phyloP scores from a whole-genome alignment of 2,329 filamentous ascomycete genomes.

The Aspergillus phoenicis region DNA sequence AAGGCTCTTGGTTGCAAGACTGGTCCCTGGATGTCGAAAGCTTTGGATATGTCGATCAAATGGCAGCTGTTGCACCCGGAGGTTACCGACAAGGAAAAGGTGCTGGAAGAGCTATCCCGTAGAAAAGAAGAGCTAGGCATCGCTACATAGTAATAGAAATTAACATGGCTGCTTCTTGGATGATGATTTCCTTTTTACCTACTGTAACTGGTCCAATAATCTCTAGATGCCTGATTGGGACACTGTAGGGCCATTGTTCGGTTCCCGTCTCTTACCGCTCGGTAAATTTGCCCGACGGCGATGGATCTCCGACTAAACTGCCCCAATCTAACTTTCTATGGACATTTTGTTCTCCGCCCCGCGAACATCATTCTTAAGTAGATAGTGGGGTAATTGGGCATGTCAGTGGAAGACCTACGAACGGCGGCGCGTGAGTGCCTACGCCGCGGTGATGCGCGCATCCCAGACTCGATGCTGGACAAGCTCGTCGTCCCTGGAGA shows the following conservation, averaged over 20 bases:
- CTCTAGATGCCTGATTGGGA: neutral
- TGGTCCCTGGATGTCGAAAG: constrained; percentile 80
- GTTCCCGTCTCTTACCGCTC: constrained; percentile 7
- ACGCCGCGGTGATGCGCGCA: constrained; percentile 9
- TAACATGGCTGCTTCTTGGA: neutral
- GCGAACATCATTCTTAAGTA: too few relatives aligned
- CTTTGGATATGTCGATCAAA: constrained; percentile 75
- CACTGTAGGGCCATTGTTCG: neutral
- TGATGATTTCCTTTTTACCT: too few relatives aligned
- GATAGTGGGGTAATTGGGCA: neutral
- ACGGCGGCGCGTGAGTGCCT: constrained; percentile 30
- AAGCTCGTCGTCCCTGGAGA: constrained; percentile 16
- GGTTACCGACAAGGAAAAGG: constrained; percentile 60
- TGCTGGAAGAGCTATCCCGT: constrained; percentile 61
- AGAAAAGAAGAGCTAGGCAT: constrained; percentile 55
- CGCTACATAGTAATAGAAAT: constrained; percentile 2
- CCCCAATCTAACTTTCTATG: too few relatives aligned
- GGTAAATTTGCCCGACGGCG: constrained; percentile 1
- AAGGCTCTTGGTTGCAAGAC: constrained; percentile 66
- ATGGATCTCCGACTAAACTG: neutral
- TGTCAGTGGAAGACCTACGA: constrained; percentile 32
- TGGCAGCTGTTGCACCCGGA: constrained; percentile 87
- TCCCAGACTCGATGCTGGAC: constrained; percentile 13
- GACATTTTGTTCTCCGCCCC: too few relatives aligned
- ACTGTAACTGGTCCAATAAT: neutral